Percentiles rank a stretch among this genome's conserved stretches.
phyloP scores from a whole-genome alignment of 352 stramenopile species.

The Globisporangium carolinianum region DNA sequence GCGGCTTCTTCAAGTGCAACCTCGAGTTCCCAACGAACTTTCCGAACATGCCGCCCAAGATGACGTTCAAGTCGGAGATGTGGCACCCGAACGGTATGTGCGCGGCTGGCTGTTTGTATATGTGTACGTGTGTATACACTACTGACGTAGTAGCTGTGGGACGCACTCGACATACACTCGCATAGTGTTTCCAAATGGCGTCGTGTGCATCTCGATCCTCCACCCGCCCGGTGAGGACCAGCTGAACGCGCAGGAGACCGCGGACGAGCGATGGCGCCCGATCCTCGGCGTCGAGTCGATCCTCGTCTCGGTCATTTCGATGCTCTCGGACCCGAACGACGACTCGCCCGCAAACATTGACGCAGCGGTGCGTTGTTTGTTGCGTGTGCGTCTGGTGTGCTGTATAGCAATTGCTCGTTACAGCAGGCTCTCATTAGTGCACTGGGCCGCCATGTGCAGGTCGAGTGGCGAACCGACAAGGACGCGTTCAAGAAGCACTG shows the following conservation, averaged over 20 bases:
- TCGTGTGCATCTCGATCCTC: constrained; percentile 99
- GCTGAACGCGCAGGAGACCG: constrained; percentile 96
- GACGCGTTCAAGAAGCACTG: constrained; percentile 92
- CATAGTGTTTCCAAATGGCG: constrained; percentile 95
- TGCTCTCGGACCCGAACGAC: constrained; percentile 99
- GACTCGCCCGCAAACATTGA: constrained; percentile 99
- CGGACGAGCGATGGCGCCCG: constrained; percentile 97
- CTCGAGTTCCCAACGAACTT: constrained; percentile 98
- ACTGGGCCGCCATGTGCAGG: constrained; percentile 19
- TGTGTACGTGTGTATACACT: background rate
- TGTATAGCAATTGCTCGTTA: background rate
- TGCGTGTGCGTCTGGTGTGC: background rate
- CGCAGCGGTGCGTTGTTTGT: constrained; percentile 86
- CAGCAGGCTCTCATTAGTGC: too few relatives aligned
- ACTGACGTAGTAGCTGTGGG: too few relatives aligned
- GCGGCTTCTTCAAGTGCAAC: constrained; percentile 97
- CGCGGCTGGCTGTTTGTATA: background rate
- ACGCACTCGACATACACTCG: background rate
- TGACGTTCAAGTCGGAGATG: constrained; percentile 99
- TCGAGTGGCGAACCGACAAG: constrained; percentile 90
- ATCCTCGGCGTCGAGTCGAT: constrained; percentile 97
- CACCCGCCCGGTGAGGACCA: constrained; percentile 97
- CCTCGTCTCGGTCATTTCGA: constrained; percentile 96
- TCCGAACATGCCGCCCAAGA: constrained; percentile 97
- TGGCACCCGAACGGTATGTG: constrained; percentile 97